Evolutionary conservation across 495 filamentous ascomycete genomes (phyloP).

Genomic region (Aspergillus cavernicola): DNA sequence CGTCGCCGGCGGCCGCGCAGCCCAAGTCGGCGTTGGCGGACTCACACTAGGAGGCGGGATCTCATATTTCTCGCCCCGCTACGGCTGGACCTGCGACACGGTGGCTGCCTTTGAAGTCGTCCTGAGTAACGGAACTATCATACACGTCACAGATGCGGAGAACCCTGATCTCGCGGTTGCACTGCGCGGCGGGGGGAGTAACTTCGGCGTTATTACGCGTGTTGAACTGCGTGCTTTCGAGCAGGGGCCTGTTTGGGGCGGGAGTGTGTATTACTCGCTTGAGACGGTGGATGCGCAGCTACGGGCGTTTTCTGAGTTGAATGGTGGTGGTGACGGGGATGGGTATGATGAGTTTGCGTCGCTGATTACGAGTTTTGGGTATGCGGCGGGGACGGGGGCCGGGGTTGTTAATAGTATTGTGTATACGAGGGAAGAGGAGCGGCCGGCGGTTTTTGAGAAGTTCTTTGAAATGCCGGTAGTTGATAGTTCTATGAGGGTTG

Average conservation of each 20-base stretch:
- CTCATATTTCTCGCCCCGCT: constrained; percentile 26
- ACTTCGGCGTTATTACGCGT: neutral
- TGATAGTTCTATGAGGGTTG: neutral
- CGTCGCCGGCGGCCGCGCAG: constrained; percentile 49
- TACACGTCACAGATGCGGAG: neutral
- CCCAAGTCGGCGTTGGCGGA: constrained; percentile 33
- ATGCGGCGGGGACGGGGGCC: neutral
- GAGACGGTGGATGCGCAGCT: neutral
- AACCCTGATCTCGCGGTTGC: neutral
- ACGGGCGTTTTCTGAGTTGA: neutral
- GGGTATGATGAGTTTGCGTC: neutral
- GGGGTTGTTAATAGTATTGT: neutral
- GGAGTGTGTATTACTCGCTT: neutral
- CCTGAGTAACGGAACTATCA: neutral
- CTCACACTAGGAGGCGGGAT: constrained; percentile 26
- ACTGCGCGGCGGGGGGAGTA: neutral
- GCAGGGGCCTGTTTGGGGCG: neutral
- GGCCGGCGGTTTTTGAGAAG: neutral
- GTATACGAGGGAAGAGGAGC: neutral
- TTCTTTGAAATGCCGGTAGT: neutral
- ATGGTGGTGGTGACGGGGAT: neutral
- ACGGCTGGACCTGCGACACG: constrained; percentile 50
- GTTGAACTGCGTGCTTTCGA: neutral
- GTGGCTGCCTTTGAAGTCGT: constrained; percentile 33
- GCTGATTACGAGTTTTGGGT: neutral